Conservation (phyloP, 164 flowering plant genomes). For the Piper longum region DNA sequence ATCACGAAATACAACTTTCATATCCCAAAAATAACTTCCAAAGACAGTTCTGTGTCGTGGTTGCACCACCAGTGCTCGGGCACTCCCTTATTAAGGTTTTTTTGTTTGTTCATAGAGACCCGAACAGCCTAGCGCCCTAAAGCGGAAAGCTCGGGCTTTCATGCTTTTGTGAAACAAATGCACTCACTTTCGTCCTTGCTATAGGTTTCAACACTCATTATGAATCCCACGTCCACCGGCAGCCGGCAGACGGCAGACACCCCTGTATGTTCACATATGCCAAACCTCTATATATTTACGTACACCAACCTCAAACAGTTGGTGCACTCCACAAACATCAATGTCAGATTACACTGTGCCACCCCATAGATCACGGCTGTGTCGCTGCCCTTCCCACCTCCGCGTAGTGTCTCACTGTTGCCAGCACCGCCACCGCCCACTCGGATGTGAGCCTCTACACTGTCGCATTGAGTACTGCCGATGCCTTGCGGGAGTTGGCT, state of each 20-base stretch:
- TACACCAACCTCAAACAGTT: constrained; percentile 33
- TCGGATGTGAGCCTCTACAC: constrained; percentile 13
- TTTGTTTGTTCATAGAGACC: too few species aligned
- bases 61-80: too few species aligned
- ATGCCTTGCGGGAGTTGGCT: constrained; percentile 9
- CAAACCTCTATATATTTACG: too few species aligned
- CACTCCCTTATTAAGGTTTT: too few species aligned
- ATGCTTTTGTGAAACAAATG: too few species aligned
- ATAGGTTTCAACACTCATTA: constrained; percentile 14
- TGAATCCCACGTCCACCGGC: constrained; percentile 45
- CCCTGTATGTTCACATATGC: constrained; percentile 9
- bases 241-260: constrained; percentile 29
- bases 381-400: constrained; percentile 14
- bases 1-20: too few species aligned
- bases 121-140: too few species aligned
- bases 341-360: constrained; percentile 39
- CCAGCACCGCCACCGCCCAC: constrained; percentile 25
- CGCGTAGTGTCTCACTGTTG: constrained; percentile 17
- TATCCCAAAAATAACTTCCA: too few species aligned
- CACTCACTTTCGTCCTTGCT: too few species aligned
- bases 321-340: constrained; percentile 22
- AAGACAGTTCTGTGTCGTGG: too few species aligned
- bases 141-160: too few species aligned
- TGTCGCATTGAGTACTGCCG: constrained; percentile 6
- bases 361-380: constrained; percentile 19